Base-by-base conservation (phyloP, 345 rosid genomes). In the Brassica juncea region DNA sequence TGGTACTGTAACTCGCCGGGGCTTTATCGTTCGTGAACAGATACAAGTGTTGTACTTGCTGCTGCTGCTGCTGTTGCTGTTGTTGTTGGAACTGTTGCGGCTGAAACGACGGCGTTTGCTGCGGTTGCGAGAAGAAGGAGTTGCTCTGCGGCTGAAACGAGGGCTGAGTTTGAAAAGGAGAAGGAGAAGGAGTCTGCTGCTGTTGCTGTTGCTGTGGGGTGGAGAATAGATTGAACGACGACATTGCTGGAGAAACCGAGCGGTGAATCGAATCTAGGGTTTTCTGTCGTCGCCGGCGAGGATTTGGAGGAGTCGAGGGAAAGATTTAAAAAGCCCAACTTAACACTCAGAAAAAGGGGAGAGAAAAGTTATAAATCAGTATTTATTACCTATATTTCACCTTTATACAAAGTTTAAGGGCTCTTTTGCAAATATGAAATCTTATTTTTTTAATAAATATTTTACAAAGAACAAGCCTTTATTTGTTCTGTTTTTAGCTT, bases 1-100 rank as follows among this genome's bases (percentile, higher is more conserved):
- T 92, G 10, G 98, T 89, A 77, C 97, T 82, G 85, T 91, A 95
- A 87, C 9, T 95, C 47, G 97, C 99, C 63, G 94, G 97, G n/a
- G 94, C 84, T 74, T 83, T 91, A 1, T 95, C 99, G 78, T 85
- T 90, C 23, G 97, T 93, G 70, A 91, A 88, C 74, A 95, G 84
- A 85, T 86, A 91, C 75, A 88, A 70, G 19, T 89, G 99, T 8
- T 88, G 93, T 4, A 84, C 87, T 47, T 82, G 92, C 6, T 80
- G 94, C 0, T 59, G 62, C 3, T 21, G 62, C 1, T 58, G 62
- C 4, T 84, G 85, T 5, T 57, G 87, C 0, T 73, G 91, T 4
- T 85, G 91, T 5, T 85, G 85, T 15, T 80, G 90, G 59, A 73
- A 88, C 19, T 83, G 88, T 6, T 76, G 83, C 3, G 52, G 81